Percentiles rank a stretch among this genome's conserved stretches.
Conservation (phyloP, 441 rosid species). For the Viola pubescens region DNA sequence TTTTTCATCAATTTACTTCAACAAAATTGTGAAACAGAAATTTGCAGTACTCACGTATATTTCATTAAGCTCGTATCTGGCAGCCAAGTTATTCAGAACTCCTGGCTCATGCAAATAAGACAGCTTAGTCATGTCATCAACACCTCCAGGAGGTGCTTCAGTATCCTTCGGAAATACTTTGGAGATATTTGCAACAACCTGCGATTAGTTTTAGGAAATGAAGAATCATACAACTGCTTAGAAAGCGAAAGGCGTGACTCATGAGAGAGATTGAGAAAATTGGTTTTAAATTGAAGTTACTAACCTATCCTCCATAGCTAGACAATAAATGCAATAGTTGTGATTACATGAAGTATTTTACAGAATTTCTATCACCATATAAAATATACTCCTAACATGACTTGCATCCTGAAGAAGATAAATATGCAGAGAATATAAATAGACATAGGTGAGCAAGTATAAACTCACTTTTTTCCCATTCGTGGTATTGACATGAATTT, state of each 20-base stretch:
- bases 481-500: constrained; percentile 59
- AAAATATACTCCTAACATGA: background rate
- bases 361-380: too few relatives aligned
- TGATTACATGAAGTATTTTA: too few relatives aligned
- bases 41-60: constrained; percentile 59
- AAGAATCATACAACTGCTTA: constrained; percentile 6
- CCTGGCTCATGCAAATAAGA: constrained; percentile 99
- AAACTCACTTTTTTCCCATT: constrained; percentile 73
- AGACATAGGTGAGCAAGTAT: constrained; percentile 8
- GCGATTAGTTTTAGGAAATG: constrained; percentile 20
- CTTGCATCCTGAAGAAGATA: constrained; percentile 4
- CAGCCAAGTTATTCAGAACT: constrained; percentile 81
- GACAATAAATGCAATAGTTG: too few relatives aligned
- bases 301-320: too few relatives aligned
- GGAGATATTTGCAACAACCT: constrained; percentile 77
- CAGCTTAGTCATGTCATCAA: constrained; percentile 99
- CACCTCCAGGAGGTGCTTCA: constrained; percentile 97
- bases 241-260: background rate
- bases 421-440: background rate
- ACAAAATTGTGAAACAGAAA: constrained; percentile 5
- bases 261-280: constrained; percentile 7
- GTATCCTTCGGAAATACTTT: constrained; percentile 90
- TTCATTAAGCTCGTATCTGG: constrained; percentile 94
- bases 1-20: constrained; percentile 8
- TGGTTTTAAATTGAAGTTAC: background rate